phyloP scores from a whole-genome alignment of 108 stramenopile genomes.

The Cylindrotheca fusiformis region DNA sequence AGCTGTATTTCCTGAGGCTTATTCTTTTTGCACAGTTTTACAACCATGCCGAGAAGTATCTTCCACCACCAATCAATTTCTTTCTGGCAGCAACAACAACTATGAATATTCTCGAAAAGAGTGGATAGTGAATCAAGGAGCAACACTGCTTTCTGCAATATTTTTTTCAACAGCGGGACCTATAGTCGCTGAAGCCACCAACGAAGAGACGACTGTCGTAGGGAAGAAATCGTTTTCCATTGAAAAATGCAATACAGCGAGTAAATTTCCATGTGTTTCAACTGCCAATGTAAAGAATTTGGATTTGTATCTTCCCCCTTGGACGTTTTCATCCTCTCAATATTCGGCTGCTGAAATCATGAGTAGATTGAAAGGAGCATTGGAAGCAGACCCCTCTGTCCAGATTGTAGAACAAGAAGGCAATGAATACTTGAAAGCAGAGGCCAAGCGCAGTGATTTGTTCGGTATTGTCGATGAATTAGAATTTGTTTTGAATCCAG shows the following conservation, averaged over 20 bases:
- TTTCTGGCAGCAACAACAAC: no score
- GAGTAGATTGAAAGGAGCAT: conserved; percentile 71
- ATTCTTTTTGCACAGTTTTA: no score
- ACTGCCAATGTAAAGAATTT: conserved; percentile 61
- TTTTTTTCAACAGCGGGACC: no score
- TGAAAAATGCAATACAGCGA: conserved; percentile 21
- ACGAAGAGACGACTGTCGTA: no score
- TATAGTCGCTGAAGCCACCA: no score
- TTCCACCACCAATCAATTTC: no score
- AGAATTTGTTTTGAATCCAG: conserved; percentile 62
- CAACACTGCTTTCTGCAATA: no score
- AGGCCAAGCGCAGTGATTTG: conserved; percentile 42
- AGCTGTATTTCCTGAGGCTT: no score
- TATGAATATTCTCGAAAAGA: no score
- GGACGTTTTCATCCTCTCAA: conserved; percentile 57
- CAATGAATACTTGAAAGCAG: conserved; percentile 50
- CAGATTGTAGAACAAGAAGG: conserved; percentile 51
- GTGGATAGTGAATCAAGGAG: no score
- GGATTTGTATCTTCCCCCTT: conserved; percentile 68
- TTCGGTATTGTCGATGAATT: conserved; percentile 47
- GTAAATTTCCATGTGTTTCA: conserved; percentile 55
- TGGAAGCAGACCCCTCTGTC: conserved; percentile 42
- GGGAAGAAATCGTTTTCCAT: conserved; percentile 14
- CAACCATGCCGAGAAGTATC: no score
- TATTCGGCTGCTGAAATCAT: conserved; percentile 61